Evolutionary conservation across 2,329 filamentous ascomycete genomes (phyloP), one percentile per base, ranked within the genome.

Genomic region (Neopestalotiopsis sp.): DNA sequence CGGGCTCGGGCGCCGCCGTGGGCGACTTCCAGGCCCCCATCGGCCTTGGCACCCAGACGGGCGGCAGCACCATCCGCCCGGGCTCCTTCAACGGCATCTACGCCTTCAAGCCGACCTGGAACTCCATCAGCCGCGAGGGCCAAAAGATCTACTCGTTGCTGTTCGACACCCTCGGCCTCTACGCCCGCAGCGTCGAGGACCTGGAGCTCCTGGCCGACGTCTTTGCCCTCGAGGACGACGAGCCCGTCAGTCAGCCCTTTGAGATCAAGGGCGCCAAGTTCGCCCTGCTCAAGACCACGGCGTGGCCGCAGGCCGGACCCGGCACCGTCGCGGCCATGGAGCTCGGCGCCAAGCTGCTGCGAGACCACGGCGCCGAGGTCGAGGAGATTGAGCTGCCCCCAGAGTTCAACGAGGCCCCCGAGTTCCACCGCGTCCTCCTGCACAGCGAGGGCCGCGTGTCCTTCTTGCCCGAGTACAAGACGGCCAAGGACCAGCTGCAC

Each of bases 81-180:
- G 90, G 82, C 0, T 89, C 89, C 0, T 93, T 87, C 78, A 91
- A 88, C 70, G 90, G 90, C 5, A 82, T 90, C 4, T 92, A 89
- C 68, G 89, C 84, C 0, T 81, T 91, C 67, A 92, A 92, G 75
- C 90, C 90, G 1, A 92, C 90, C 0, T 92, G 89, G 88, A 87
- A 86, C 67, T 79, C 88, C 0, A 85, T 92, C 42, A 89, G 86
- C 0, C 82, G 88, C 0, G 90, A 92, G 74, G 90, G 90, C 0
- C 82, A 86, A 59, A 89, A 87, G 75, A 80, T 89, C 1, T 90
- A 87, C 72, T 87, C 88, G 0, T 78, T 88, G 1, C 88, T 84
- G 1, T 81, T 89, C 5, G 91, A 92, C 72, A 92, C 90, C 0
- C 73, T 91, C 0, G 90, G 91, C 1, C 79, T 91, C 13, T 91